These are phyloP conservation scores for Trichomonascus vanleenenianus DNA, from an alignment of 805 yeast genomes.

Conservation along the genomic window DNA sequence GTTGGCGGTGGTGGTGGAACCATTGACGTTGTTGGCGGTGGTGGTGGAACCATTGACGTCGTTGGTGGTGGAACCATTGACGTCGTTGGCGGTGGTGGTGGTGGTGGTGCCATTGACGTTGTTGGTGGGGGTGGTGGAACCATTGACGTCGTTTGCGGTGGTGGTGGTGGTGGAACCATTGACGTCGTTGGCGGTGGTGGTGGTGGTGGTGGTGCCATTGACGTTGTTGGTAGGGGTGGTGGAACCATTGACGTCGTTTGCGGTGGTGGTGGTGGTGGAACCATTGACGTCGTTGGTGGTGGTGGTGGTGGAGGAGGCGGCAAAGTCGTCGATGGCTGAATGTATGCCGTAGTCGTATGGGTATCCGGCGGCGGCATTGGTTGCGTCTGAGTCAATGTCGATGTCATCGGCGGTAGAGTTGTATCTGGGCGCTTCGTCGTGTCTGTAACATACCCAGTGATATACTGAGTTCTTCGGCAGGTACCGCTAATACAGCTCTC, in stretches of 20 bases:
- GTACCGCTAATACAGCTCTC: neutral
- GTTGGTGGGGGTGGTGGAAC: conserved; percentile 1
- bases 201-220: conserved; percentile 3
- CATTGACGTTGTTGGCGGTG: neutral
- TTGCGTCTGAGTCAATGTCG: conserved; percentile 2
- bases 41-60: neutral
- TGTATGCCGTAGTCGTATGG: neutral
- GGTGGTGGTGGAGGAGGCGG: neutral
- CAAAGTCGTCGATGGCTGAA: no score
- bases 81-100: neutral
- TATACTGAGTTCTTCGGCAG: neutral
- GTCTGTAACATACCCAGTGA: neutral
- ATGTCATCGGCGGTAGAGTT: neutral
- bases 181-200: neutral
- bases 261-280: conserved; percentile 2
- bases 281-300: neutral
- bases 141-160: neutral
- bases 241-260: neutral
- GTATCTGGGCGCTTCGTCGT: neutral
- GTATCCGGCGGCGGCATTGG: conserved; percentile 9
- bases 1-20: conserved; percentile 1
- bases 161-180: neutral
- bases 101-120: neutral
- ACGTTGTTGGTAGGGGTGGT: conserved; percentile 1
- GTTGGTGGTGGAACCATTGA: neutral